Evolutionary conservation across 495 filamentous ascomycete species (phyloP).

Genomic region (Penicillium crystallinum): DNA sequence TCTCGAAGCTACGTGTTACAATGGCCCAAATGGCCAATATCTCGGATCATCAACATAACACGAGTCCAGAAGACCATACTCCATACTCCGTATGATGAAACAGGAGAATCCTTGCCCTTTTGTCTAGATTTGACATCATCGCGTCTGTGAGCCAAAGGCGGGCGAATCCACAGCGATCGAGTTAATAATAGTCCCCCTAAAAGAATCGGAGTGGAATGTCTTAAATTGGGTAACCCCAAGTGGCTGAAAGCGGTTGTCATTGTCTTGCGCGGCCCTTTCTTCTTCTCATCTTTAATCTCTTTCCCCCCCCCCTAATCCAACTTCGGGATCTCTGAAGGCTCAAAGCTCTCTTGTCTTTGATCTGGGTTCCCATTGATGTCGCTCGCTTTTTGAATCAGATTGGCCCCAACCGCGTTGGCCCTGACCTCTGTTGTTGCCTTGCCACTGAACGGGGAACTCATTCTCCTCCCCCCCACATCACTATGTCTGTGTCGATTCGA

Average conservation of each 20-base stretch:
- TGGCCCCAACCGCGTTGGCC: background rate
- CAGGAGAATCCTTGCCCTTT: background rate
- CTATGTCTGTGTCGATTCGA: slow-evolving; percentile 63
- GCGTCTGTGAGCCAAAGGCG: background rate
- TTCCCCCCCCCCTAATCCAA: background rate
- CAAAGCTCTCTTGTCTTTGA: background rate
- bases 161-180: background rate
- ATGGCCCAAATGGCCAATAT: background rate
- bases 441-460: slow-evolving; percentile 3
- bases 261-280: slow-evolving; percentile 22
- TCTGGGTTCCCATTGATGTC: background rate
- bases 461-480: slow-evolving; percentile 18
- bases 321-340: background rate
- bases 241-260: slow-evolving; percentile 27
- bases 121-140: background rate
- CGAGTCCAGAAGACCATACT: too few species aligned
- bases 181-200: background rate
- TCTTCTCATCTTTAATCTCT: slow-evolving; percentile 3
- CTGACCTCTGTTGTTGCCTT: slow-evolving; percentile 2
- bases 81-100: background rate
- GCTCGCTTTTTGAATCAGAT: slow-evolving; percentile 5
- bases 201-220: slow-evolving; percentile 3
- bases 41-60: background rate
- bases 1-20: background rate
- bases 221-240: slow-evolving; percentile 15